Evolutionary conservation across 2,329 filamentous ascomycete genomes (phyloP), one percentile per base, ranked within the genome.

Genomic region (Talaromyces pinophilus): DNA sequence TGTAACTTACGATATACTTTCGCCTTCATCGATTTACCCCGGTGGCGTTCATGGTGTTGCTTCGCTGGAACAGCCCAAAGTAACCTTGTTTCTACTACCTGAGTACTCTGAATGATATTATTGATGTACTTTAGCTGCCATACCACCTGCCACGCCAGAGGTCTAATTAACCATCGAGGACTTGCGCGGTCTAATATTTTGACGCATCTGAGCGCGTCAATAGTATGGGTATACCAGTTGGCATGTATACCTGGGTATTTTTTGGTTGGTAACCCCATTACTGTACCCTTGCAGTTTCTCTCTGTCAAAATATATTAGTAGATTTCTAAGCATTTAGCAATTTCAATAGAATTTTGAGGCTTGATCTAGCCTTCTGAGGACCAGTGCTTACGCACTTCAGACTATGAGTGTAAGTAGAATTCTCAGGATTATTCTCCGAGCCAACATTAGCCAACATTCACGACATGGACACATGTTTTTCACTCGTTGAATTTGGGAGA

Each of bases 21-120:
- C n/a, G 15, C 30, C 30, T 33, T 8, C n/a, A 8, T 19, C 7
- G 11, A 38, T 15, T 57, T 57, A 22, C 30, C n/a, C 33, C 19
- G 5, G 33, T 38, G 33, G 54, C 54, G 54, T 57, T 57, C 10
- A 57, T 40, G 33, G 54, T n/a, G 33, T 33, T 38, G 33, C 54
- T 33, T 33, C 54, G 17, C 25, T 57, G 54, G 40, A 38, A 57
- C 54, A 57, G 48, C 81, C n/a, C n/a, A 63, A 52, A 40, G 61
- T 52, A 55, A 63, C 61, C 48, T 60, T 59, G 33, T 59, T 40
- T 44, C 11, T 6, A 44, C 57, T 28, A 59, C 35, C 35, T 28
- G 3, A 33, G 25, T n/a, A 54, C 17, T 8, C 15, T n/a, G 3
- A 33, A 30, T 54, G 17, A n/a, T n/a, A 48, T 2, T 33, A 17